Conservation (phyloP, 306 rosid species). For the Casuarina equisetifolia region DNA sequence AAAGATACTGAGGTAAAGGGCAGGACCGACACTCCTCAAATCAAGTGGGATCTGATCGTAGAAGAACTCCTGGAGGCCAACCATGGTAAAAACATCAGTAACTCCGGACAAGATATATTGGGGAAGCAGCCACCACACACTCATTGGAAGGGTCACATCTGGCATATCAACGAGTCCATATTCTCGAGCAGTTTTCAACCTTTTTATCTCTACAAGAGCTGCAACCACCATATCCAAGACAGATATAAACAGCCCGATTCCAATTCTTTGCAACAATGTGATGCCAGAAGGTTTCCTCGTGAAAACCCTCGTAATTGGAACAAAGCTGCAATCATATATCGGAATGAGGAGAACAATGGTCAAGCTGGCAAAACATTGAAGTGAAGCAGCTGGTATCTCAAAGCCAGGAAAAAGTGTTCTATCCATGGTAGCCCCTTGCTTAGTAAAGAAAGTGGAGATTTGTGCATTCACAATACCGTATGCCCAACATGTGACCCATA, state of each 20-base stretch:
- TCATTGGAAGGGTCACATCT: constrained; percentile 55
- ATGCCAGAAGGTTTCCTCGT: constrained; percentile 61
- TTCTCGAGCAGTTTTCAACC: constrained; percentile 59
- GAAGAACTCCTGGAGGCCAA: constrained; percentile 80
- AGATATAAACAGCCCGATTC: constrained; percentile 57
- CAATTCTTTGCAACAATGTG: constrained; percentile 69
- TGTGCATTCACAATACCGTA: constrained; percentile 47
- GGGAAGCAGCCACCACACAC: constrained; percentile 75
- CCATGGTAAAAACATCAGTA: constrained; percentile 56
- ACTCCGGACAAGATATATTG: constrained; percentile 58
- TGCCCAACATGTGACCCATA: constrained; percentile 45
- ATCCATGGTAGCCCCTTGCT: constrained; percentile 62
- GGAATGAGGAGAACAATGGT: constrained; percentile 38
- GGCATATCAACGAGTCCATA: constrained; percentile 54
- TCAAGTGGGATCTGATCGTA: constrained; percentile 71
- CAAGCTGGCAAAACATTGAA: constrained; percentile 38
- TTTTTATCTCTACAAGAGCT: constrained; percentile 54
- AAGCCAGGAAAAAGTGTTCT: constrained; percentile 44
- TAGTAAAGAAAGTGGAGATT: constrained; percentile 47
- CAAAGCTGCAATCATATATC: constrained; percentile 56
- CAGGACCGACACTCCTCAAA: constrained; percentile 64
- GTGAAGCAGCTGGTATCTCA: constrained; percentile 60
- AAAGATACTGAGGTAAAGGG: constrained; percentile 56
- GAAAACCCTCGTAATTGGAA: constrained; percentile 49
- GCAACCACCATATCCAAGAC: constrained; percentile 41